phyloP scores from a whole-genome alignment of 345 rosid genomes.

The Heritiera littoralis region DNA sequence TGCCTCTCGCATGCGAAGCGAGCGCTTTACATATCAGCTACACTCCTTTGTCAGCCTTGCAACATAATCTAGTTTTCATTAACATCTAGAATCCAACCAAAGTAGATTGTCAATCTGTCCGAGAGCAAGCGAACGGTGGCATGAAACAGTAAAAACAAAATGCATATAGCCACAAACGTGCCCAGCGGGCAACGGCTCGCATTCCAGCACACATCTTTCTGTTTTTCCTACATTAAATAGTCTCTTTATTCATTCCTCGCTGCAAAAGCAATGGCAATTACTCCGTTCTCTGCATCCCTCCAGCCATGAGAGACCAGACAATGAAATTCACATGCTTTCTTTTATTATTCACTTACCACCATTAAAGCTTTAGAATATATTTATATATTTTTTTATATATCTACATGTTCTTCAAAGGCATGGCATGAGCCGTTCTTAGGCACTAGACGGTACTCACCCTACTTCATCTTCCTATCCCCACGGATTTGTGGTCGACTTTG shows the following conservation, averaged over 20 bases:
- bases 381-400: background rate
- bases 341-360: constrained; percentile 40
- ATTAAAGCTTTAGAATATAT: background rate
- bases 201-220: constrained; percentile 20
- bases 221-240: constrained; percentile 25
- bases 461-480: constrained; percentile 31
- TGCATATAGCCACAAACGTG: constrained; percentile 17
- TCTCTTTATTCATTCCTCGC: constrained; percentile 28
- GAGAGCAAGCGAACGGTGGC: background rate
- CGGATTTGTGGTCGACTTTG: constrained; percentile 32
- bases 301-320: constrained; percentile 21
- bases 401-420: background rate
- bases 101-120: background rate
- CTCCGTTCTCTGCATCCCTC: constrained; percentile 19
- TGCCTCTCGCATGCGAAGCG: constrained; percentile 96
- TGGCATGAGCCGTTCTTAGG: constrained; percentile 27
- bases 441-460: constrained; percentile 13
- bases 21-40: constrained; percentile 38
- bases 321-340: constrained; percentile 33
- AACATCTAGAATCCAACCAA: background rate
- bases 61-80: background rate
- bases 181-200: constrained; percentile 24
- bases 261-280: constrained; percentile 19
- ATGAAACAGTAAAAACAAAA: background rate
- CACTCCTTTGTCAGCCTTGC: constrained; percentile 20